Percentiles rank a stretch among this genome's conserved stretches.
phyloP scores from a whole-genome alignment of 164 flowering plant species.

The Stephania cephalantha region DNA sequence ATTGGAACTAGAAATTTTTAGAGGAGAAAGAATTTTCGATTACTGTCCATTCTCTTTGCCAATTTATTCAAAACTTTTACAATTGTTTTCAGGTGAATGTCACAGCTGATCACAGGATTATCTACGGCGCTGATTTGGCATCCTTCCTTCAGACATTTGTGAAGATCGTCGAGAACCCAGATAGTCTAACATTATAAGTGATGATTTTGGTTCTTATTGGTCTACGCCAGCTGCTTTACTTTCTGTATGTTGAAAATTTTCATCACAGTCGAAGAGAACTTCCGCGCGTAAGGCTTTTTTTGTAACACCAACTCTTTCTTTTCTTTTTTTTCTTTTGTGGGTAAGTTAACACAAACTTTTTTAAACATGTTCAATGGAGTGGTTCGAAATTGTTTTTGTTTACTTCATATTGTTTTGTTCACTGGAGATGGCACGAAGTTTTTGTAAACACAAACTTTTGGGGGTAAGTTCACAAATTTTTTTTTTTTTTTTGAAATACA shows the following conservation, averaged over 20 bases:
- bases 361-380: neutral
- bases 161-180: slow-evolving; percentile 80
- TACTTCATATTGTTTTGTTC: neutral
- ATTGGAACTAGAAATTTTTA: neutral
- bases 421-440: too few relatives aligned
- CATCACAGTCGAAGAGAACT: neutral
- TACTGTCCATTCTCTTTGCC: neutral
- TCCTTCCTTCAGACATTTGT: slow-evolving; percentile 86
- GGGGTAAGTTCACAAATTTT: too few relatives aligned
- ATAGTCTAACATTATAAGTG: slow-evolving; percentile 67
- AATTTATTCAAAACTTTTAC: neutral
- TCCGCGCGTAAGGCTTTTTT: neutral
- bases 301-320: neutral
- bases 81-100: slow-evolving; percentile 69
- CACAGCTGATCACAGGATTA: slow-evolving; percentile 82
- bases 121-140: slow-evolving; percentile 93
- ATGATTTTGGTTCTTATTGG: slow-evolving; percentile 1
- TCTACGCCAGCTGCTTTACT: neutral
- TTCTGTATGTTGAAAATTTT: neutral
- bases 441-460: too few relatives aligned
- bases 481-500: too few relatives aligned
- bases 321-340: too few relatives aligned
- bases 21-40: neutral
- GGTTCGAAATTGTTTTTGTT: neutral
- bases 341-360: neutral